Conservation (phyloP, 139 green algal species). For the Chlorella vulgaris region DNA sequence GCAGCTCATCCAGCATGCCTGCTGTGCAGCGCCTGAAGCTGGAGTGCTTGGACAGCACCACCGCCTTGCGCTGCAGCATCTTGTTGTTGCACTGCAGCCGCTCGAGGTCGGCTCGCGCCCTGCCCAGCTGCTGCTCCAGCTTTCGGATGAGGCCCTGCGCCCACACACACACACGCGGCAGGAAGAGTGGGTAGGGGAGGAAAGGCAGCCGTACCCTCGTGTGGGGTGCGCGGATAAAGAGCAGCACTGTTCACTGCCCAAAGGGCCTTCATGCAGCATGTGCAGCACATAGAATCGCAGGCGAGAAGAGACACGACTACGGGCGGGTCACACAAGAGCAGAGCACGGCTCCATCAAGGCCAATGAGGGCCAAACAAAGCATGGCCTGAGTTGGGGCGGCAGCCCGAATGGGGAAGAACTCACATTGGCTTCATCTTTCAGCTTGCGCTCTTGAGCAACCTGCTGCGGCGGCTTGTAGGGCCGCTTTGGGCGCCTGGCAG, state of each 20-base stretch:
- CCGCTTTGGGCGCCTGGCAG: neutral
- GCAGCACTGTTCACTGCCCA: too few relatives aligned
- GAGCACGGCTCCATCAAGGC: too few relatives aligned
- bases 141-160: constrained; percentile 4
- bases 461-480: neutral
- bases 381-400: too few relatives aligned
- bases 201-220: neutral
- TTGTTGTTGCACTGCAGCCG: constrained; percentile 32
- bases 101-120: constrained; percentile 3
- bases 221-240: too few relatives aligned
- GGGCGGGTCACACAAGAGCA: too few relatives aligned
- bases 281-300: too few relatives aligned
- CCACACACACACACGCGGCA: neutral
- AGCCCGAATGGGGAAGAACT: too few relatives aligned
- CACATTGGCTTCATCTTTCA: constrained; percentile 3
- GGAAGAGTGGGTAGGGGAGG: neutral
- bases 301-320: too few relatives aligned
- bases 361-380: too few relatives aligned
- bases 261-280: too few relatives aligned
- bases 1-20: neutral
- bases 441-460: neutral
- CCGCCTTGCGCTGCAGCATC: constrained; percentile 26
- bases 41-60: constrained; percentile 14
- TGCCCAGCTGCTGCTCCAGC: constrained; percentile 25
- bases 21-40: constrained; percentile 10